phyloP scores from a whole-genome alignment of 805 yeast species.

The Teunomyces panamensis region DNA sequence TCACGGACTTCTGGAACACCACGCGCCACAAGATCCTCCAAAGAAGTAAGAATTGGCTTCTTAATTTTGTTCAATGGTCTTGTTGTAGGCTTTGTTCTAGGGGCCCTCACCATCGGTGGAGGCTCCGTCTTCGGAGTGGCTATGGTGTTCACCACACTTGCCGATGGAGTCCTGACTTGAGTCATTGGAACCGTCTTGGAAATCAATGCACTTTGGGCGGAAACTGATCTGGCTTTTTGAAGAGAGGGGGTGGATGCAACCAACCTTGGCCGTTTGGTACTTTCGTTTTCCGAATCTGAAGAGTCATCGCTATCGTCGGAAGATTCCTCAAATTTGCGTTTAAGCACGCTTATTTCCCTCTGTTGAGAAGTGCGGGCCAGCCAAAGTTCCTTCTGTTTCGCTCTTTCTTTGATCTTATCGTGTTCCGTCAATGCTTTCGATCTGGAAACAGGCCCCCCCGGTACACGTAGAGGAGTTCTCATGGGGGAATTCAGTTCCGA shows the following conservation, averaged over 20 bases:
- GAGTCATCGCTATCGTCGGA: conserved; percentile 18
- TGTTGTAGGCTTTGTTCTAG: neutral
- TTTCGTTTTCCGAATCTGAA: conserved; percentile 17
- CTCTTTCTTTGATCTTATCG: conserved; percentile 10
- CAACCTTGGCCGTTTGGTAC: conserved; percentile 19
- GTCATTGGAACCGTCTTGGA: neutral
- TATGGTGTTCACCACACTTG: neutral
- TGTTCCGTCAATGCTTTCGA: conserved; percentile 5
- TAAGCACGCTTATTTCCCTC: conserved; percentile 5
- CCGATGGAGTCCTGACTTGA: neutral
- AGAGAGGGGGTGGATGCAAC: conserved; percentile 10
- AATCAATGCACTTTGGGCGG: neutral
- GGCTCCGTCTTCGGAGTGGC: conserved; percentile 2
- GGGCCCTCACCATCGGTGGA: neutral
- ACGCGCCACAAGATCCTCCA: conserved; percentile 58
- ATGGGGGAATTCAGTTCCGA: neutral
- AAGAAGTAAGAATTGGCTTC: conserved; percentile 44
- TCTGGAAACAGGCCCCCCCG: neutral
- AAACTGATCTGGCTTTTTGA: conserved; percentile 8
- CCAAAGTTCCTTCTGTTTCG: conserved; percentile 6
- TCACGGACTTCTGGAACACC: conserved; percentile 71
- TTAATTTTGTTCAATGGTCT: conserved; percentile 8
- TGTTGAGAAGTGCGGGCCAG: conserved; percentile 2
- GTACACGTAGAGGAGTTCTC: neutral
- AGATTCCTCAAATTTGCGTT: conserved; percentile 12